These are phyloP conservation scores for Aspergillus fumigatus DNA, from an alignment of 2,329 filamentous ascomycete genomes.

Conservation along the genomic window DNA sequence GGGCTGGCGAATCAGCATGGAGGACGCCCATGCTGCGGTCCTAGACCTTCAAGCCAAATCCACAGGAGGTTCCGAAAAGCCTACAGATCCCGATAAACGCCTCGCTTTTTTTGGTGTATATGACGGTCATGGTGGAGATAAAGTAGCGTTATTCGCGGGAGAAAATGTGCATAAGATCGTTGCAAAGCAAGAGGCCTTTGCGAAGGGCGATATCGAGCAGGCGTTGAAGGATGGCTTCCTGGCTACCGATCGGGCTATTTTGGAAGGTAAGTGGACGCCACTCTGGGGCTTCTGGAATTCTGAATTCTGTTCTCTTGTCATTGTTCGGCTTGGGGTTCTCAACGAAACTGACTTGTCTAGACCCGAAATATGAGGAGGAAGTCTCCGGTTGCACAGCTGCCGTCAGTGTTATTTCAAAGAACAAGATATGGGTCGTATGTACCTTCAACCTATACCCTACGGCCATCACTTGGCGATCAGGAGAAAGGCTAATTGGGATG, in stretches of 20 bases:
- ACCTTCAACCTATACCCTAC: slow-evolving; percentile 1
- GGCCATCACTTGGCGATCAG: neutral
- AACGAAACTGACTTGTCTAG: slow-evolving; percentile 47
- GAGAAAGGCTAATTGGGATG: slow-evolving; percentile 20
- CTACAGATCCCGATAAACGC: slow-evolving; percentile 64
- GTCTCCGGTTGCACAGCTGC: slow-evolving; percentile 97
- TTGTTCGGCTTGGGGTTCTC: neutral
- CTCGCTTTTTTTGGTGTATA: slow-evolving; percentile 97
- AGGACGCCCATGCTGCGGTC: slow-evolving; percentile 86
- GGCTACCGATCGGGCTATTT: slow-evolving; percentile 89
- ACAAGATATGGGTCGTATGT: slow-evolving; percentile 94
- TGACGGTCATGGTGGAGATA: slow-evolving; percentile 95
- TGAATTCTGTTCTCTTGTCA: neutral
- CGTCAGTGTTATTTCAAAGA: slow-evolving; percentile 78
- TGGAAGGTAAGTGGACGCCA: slow-evolving; percentile 66
- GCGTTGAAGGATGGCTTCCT: slow-evolving; percentile 96
- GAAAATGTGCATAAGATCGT: slow-evolving; percentile 92
- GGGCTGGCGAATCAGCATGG: slow-evolving; percentile 99
- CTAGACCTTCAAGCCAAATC: slow-evolving; percentile 73
- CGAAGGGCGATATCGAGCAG: slow-evolving; percentile 86
- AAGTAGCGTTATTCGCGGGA: slow-evolving; percentile 89
- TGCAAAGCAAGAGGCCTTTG: slow-evolving; percentile 90
- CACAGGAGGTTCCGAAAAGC: slow-evolving; percentile 47
- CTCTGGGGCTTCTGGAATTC: neutral
- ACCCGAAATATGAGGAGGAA: slow-evolving; percentile 95